Evolutionary conservation across 75 land plant genomes (phyloP), one percentile per base, ranked within the genome.

Genomic region (Pinus albicaulis): DNA sequence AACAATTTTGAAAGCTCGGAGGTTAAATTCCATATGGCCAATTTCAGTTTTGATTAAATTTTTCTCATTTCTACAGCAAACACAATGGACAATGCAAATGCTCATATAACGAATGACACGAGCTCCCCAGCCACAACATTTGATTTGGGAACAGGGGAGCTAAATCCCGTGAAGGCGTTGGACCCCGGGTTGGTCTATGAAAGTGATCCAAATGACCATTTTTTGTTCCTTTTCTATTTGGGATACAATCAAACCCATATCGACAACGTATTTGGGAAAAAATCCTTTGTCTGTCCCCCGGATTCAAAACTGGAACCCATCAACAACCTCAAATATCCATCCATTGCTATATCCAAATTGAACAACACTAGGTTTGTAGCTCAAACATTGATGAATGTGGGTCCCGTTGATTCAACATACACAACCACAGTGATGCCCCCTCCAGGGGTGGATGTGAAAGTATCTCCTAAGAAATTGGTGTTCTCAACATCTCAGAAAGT

Each of bases 161-260:
- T 90, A 28, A 86, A 75, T 74, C 90, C 95, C n/a, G 25, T 74
- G 23, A 80, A 72, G 80, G 95, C 92, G 16, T 79, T 88, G 3
- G 69, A 86, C 68, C 95, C 95, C 3, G 95, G 95, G 8, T 75
- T 92, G 10, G 92, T 92, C 2, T 90, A 82, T 28, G 83, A 87
- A 61, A 88, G 83, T 2, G 79, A 75, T 31, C 77, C 78, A 34
- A 44, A 74, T 59, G 89, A 92, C 20, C 74, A 86, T 74, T 75
- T 87, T 31, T 22, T 65, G 5, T 92, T 88, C 82, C 89, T 92
- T 16, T 90, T 90, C 79, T 83, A 77, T 74, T 75, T 63, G 44
- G 92, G 95, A 13, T 90, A 86, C 82, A 77, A 82, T 56, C 57
- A 82, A 19, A 72, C 81, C n/a, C 68, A 65, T 22, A 82, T 89